Conservation (phyloP, 768 basidiomycete species). For the Sistotremastrum suecicum region DNA sequence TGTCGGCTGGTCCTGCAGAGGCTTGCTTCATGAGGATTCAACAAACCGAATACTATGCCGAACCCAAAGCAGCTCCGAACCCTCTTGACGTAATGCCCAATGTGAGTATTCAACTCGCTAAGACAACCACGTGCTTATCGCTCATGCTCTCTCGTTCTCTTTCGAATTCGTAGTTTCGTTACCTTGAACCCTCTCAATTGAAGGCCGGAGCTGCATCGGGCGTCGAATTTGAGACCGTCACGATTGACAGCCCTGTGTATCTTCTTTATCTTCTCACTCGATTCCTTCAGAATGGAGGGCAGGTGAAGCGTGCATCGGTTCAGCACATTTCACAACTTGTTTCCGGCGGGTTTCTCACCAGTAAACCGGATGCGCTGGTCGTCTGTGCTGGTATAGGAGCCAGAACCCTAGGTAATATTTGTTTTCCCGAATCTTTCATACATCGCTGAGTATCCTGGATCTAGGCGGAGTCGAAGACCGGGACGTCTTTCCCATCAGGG, state of each 20-base stretch:
- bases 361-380: constrained; percentile 36
- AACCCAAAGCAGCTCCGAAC: constrained; percentile 24
- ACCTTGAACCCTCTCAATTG: constrained; percentile 27
- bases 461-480: constrained; percentile 35
- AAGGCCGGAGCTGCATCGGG: constrained; percentile 31
- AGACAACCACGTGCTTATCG: constrained; percentile 14
- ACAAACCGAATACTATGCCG: constrained; percentile 47
- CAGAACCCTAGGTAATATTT: constrained; percentile 17
- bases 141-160: constrained; percentile 9
- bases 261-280: constrained; percentile 47
- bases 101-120: constrained; percentile 9
- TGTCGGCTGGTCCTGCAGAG: constrained; percentile 45
- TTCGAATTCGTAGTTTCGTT: constrained; percentile 16
- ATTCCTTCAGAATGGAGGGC: constrained; percentile 49
- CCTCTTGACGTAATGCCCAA: constrained; percentile 19
- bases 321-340: constrained; percentile 59
- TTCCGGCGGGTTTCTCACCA: constrained; percentile 32
- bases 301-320: constrained; percentile 39
- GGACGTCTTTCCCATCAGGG: constrained; percentile 31
- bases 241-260: constrained; percentile 52
- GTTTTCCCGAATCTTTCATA: too few relatives aligned
- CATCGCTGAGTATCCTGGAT: too few relatives aligned
- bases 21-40: constrained; percentile 48
- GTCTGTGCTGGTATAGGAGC: constrained; percentile 59
- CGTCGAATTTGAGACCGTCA: constrained; percentile 48